phyloP scores from a whole-genome alignment of 2,329 filamentous ascomycete genomes.

The Cladophialophora psammophila region DNA sequence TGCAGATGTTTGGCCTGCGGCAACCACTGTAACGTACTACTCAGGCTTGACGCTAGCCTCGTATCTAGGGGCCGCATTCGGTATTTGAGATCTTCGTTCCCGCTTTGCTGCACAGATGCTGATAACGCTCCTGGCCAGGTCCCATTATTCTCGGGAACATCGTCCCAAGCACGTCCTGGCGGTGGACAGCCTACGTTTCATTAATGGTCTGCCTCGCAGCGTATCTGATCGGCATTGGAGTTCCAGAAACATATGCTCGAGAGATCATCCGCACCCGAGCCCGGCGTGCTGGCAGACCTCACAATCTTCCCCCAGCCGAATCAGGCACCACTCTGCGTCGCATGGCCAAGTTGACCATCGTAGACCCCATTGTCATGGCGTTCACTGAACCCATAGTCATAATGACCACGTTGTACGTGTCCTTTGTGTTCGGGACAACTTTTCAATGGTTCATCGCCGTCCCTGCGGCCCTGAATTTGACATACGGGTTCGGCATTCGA shows the following conservation, averaged over 20 bases:
- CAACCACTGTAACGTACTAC: background rate
- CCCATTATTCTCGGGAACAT: constrained; percentile 1
- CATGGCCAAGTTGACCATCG: background rate
- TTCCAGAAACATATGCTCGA: background rate
- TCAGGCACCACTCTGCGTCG: constrained; percentile 1
- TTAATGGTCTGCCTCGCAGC: background rate
- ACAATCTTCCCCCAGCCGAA: background rate
- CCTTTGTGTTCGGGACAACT: background rate
- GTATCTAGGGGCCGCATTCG: background rate
- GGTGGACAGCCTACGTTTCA: background rate
- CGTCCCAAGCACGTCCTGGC: background rate
- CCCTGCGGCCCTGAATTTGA: background rate
- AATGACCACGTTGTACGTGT: constrained; percentile 2
- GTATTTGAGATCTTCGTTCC: background rate
- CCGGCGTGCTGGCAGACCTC: background rate
- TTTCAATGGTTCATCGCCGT: constrained; percentile 2
- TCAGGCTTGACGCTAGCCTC: background rate
- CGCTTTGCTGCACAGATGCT: background rate
- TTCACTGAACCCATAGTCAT: constrained; percentile 3
- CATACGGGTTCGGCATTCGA: background rate
- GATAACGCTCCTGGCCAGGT: background rate
- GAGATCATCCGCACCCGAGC: background rate
- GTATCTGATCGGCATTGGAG: background rate
- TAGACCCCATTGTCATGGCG: background rate
- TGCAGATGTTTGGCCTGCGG: constrained; percentile 1